Conservation (phyloP, 441 rosid species). For the Aleurites moluccanus region DNA sequence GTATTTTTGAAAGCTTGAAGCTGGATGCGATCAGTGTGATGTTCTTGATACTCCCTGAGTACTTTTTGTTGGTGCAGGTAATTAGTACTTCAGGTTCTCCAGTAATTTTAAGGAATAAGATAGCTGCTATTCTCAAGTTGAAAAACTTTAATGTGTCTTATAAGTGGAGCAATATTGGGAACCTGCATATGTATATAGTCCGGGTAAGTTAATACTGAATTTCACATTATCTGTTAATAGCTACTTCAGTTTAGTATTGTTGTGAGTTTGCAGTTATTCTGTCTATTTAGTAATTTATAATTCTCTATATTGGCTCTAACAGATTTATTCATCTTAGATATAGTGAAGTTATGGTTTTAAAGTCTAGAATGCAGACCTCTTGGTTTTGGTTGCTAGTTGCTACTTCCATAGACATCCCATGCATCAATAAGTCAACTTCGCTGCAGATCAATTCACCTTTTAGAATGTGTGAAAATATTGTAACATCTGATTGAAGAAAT, state of each 20-base stretch:
- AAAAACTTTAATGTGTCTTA: slow-evolving; percentile 48
- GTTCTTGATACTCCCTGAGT: not conserved
- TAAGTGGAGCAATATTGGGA: slow-evolving; percentile 65
- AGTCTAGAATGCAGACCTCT: not conserved
- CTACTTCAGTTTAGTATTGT: not conserved
- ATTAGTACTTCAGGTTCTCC: slow-evolving; percentile 52
- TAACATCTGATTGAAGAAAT: not conserved
- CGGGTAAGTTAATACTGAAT: slow-evolving; percentile 38
- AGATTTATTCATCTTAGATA: not conserved
- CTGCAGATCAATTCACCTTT: not conserved
- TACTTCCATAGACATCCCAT: not conserved
- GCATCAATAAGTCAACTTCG: not conserved
- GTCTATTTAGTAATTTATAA: not conserved
- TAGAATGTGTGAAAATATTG: not conserved
- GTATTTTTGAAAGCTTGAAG: not conserved
- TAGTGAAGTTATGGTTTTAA: not conserved
- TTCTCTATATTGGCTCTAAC: not conserved
- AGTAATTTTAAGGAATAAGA: slow-evolving; percentile 43
- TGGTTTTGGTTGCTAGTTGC: not conserved
- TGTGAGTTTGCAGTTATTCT: not conserved
- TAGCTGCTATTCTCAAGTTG: slow-evolving; percentile 55
- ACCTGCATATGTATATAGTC: slow-evolving; percentile 45
- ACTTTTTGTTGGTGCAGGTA: slow-evolving; percentile 40
- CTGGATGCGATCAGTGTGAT: not conserved
- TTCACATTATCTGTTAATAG: not conserved